Percentiles rank a stretch among this genome's conserved stretches.
These are phyloP conservation scores for Hypericum perforatum DNA, from an alignment of 345 rosid genomes.

Conservation along the genomic window DNA sequence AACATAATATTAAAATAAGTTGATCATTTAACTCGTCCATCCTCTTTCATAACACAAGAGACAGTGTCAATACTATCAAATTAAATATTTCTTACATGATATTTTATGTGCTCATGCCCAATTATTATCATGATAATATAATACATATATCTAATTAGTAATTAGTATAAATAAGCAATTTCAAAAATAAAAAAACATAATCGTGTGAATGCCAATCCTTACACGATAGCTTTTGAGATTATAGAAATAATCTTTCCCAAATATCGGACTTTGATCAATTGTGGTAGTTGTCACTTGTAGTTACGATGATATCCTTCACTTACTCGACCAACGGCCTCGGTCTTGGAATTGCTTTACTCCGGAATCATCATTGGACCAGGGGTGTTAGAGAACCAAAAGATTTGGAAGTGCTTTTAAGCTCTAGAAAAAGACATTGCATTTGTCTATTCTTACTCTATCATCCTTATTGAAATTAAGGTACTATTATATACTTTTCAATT, in stretches of 20 bases:
- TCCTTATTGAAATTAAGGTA: conserved; percentile 4
- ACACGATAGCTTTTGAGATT: background rate
- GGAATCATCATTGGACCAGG: background rate
- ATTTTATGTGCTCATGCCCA: too few species aligned
- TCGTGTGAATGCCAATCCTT: conserved; percentile 2
- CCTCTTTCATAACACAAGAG: too few species aligned
- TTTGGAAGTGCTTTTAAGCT: conserved; percentile 1
- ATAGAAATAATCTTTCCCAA: conserved; percentile 2
- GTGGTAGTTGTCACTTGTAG: conserved; percentile 4
- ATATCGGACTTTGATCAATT: conserved; percentile 5
- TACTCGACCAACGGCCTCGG: background rate
- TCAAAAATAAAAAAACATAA: too few species aligned
- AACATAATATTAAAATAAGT: too few species aligned
- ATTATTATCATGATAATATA: too few species aligned
- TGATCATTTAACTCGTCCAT: too few species aligned
- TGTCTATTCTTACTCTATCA: background rate
- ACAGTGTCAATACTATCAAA: too few species aligned
- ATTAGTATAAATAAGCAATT: too few species aligned
- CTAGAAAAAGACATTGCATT: conserved; percentile 6
- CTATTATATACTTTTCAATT: background rate
- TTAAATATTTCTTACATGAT: too few species aligned
- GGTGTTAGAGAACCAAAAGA: background rate
- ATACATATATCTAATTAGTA: too few species aligned
- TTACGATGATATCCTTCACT: background rate
- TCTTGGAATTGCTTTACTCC: background rate